These are phyloP conservation scores for Viola pubescens DNA, from an alignment of 441 rosid genomes.

Conservation along the genomic window DNA sequence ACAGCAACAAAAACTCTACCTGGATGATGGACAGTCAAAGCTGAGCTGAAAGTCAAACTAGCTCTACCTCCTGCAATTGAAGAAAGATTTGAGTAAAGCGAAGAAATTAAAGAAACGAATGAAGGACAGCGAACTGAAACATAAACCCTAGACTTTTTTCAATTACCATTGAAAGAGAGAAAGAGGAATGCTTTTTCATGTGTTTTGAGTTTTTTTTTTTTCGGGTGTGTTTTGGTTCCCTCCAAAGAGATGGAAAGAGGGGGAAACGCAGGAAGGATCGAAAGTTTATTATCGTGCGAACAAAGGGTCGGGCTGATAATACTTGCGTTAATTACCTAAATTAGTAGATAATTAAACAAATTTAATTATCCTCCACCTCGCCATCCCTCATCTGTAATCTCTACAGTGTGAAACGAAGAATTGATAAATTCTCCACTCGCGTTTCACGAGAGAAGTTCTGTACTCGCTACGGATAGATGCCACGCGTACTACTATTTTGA, in stretches of 20 bases:
- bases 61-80: too few species aligned
- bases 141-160: constrained; percentile 22
- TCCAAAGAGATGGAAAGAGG: constrained; percentile 41
- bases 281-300: constrained; percentile 30
- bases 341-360: too few species aligned
- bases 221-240: constrained; percentile 31
- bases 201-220: neutral
- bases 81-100: neutral
- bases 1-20: constrained; percentile 18
- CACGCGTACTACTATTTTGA: too few species aligned
- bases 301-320: constrained; percentile 13
- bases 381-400: too few species aligned
- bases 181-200: neutral
- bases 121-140: constrained; percentile 1
- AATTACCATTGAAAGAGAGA: neutral
- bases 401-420: too few species aligned
- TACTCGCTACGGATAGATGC: too few species aligned
- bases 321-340: neutral
- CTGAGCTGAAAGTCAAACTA: neutral
- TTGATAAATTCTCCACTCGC: too few species aligned
- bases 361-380: too few species aligned
- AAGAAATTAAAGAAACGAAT: constrained; percentile 6
- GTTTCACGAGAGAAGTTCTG: too few species aligned
- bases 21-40: constrained; percentile 1
- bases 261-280: constrained; percentile 44